Evolutionary conservation across 2,329 filamentous ascomycete species (phyloP).

Genomic region (Graphium sp.): DNA sequence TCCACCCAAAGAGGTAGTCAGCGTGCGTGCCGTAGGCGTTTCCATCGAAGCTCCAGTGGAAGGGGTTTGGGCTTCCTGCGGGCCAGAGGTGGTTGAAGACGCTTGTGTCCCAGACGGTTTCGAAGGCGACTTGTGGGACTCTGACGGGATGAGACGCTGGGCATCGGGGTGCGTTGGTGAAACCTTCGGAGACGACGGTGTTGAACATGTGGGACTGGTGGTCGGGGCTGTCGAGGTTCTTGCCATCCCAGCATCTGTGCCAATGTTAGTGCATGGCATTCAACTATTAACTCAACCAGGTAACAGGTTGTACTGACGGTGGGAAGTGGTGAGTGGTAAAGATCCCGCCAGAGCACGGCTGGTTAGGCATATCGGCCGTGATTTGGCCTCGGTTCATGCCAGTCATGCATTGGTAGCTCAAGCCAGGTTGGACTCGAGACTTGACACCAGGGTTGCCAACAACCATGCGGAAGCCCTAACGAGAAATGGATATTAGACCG

Average conservation of each 20-base stretch:
- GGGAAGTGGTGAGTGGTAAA: slow-evolving; percentile 34
- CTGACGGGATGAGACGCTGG: slow-evolving; percentile 5
- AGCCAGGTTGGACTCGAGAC: slow-evolving; percentile 18
- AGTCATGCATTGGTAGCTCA: slow-evolving; percentile 28
- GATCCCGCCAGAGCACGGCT: slow-evolving; percentile 31
- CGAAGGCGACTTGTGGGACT: slow-evolving; percentile 5
- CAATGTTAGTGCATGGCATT: neutral
- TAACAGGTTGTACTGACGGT: slow-evolving; percentile 15
- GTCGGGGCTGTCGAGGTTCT: slow-evolving; percentile 27
- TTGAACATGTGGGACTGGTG: slow-evolving; percentile 21
- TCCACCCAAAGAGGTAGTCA: slow-evolving; percentile 17
- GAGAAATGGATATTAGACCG: slow-evolving; percentile 1
- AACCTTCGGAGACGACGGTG: slow-evolving; percentile 3
- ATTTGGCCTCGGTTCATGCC: slow-evolving; percentile 28
- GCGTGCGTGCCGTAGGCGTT: slow-evolving; percentile 12
- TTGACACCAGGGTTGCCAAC: slow-evolving; percentile 18
- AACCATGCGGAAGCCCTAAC: slow-evolving; percentile 27
- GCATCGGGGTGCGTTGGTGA: slow-evolving; percentile 3
- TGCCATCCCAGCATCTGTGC: slow-evolving; percentile 37
- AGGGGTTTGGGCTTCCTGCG: slow-evolving; percentile 3
- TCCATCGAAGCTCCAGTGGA: slow-evolving; percentile 4
- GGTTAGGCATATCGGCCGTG: slow-evolving; percentile 28
- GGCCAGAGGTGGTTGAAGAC: slow-evolving; percentile 6
- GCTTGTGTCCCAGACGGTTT: slow-evolving; percentile 6
- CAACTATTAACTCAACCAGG: no score